Evolutionary conservation across 116 monocot genomes (phyloP).

Genomic region (Phalaenopsis hybrid): DNA sequence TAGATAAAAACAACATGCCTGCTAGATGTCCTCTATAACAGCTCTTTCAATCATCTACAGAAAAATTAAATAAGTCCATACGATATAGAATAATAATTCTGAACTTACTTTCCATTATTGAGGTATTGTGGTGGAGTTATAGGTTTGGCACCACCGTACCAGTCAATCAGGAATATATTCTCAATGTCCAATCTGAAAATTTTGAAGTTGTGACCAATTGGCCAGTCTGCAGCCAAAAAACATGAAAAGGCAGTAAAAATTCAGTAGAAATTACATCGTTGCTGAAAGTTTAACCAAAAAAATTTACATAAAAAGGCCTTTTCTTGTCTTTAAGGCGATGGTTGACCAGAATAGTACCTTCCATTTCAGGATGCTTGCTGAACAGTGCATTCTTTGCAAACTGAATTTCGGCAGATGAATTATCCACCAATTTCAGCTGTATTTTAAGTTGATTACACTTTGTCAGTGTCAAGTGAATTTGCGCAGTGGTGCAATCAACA

Average conservation of each 20-base stretch:
- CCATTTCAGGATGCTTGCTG: constrained; percentile 24
- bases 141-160: constrained; percentile 83
- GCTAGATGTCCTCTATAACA: neutral
- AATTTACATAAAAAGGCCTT: neutral
- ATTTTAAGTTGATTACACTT: neutral
- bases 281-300: neutral
- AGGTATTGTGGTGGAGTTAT: constrained; percentile 53
- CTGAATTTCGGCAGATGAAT: constrained; percentile 14
- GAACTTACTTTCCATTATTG: constrained; percentile 31
- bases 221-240: constrained; percentile 54
- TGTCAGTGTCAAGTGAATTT: neutral
- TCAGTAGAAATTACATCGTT: neutral
- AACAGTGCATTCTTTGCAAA: constrained; percentile 17
- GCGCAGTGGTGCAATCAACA: neutral
- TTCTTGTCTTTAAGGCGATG: neutral
- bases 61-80: neutral
- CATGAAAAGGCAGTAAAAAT: neutral
- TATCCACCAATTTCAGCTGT: constrained; percentile 19
- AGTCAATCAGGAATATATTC: constrained; percentile 73
- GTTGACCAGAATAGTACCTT: constrained; percentile 1
- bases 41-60: neutral
- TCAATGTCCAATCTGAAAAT: constrained; percentile 66
- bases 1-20: neutral
- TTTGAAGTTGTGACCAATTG: constrained; percentile 60
- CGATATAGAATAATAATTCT: neutral